Evolutionary conservation across 352 stramenopile genomes (phyloP).

Genomic region (Pythium myriotylum): DNA sequence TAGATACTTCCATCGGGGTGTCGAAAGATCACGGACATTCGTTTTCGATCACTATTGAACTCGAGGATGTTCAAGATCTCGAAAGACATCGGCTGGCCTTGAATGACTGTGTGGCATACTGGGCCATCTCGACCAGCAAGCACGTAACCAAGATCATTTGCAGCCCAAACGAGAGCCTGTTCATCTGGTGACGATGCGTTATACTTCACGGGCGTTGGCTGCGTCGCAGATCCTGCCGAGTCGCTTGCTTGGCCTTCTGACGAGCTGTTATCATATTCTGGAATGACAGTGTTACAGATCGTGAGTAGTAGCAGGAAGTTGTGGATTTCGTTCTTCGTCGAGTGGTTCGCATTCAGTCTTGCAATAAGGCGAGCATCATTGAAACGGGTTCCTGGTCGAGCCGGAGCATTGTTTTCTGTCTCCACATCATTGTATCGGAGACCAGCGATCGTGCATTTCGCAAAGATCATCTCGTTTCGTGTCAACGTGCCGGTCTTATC

Average conservation of each 20-base stretch:
- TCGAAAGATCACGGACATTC: constrained; percentile 97
- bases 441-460: constrained; percentile 92
- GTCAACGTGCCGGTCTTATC: constrained; percentile 90
- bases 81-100: constrained; percentile 78
- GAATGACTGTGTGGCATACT: constrained; percentile 71
- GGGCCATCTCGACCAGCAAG: constrained; percentile 63
- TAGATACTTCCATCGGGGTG: constrained; percentile 69
- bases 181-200: constrained; percentile 87
- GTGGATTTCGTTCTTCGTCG: constrained; percentile 84
- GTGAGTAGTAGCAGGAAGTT: constrained; percentile 84
- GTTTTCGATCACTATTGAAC: constrained; percentile 98
- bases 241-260: background rate
- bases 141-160: constrained; percentile 75
- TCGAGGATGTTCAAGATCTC: constrained; percentile 96
- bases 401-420: constrained; percentile 41
- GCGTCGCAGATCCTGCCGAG: background rate
- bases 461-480: constrained; percentile 90
- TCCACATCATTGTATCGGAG: constrained; percentile 91
- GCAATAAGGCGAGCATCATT: constrained; percentile 75
- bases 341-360: constrained; percentile 78
- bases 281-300: constrained; percentile 89
- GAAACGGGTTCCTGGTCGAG: constrained; percentile 72
- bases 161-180: constrained; percentile 75
- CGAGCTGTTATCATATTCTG: constrained; percentile 48
- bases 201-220: constrained; percentile 60